Evolutionary conservation across 805 yeast genomes (phyloP).

Genomic region (Lachancea fermentati): DNA sequence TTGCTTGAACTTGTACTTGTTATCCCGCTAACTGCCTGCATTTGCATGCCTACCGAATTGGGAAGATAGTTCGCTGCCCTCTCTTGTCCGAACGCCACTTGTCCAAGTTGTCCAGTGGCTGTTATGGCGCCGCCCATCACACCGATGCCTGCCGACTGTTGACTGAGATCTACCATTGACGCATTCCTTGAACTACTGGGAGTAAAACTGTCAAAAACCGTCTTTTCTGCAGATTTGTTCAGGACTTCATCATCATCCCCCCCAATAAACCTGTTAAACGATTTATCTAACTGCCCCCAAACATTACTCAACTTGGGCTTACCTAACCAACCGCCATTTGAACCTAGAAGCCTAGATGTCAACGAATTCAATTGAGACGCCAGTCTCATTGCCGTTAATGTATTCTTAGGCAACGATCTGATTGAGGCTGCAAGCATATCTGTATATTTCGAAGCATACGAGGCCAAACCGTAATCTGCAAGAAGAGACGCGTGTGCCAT

Average conservation of each 20-base stretch:
- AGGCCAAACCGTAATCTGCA: slow-evolving; percentile 57
- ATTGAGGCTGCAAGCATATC: slow-evolving; percentile 43
- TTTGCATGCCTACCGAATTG: not conserved
- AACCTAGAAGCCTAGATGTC: slow-evolving; percentile 42
- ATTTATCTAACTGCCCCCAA: slow-evolving; percentile 84
- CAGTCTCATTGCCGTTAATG: slow-evolving; percentile 32
- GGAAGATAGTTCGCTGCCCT: not conserved
- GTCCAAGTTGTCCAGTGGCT: not conserved
- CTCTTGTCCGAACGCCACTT: not conserved
- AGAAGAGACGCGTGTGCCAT: slow-evolving; percentile 61
- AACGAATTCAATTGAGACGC: slow-evolving; percentile 35
- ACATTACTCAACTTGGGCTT: slow-evolving; percentile 72
- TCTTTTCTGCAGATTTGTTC: slow-evolving; percentile 37
- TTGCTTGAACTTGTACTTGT: not conserved
- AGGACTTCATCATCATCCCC: slow-evolving; percentile 62
- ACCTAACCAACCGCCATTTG: slow-evolving; percentile 71
- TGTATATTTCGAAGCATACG: slow-evolving; percentile 57
- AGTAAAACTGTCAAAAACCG: slow-evolving; percentile 65
- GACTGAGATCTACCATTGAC: slow-evolving; percentile 35
- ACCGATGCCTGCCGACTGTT: slow-evolving; percentile 4
- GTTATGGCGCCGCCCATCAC: not conserved
- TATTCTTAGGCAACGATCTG: slow-evolving; percentile 36
- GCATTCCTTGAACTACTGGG: slow-evolving; percentile 60
- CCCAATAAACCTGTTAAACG: slow-evolving; percentile 71
- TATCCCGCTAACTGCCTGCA: not conserved